These are phyloP conservation scores for Salicornia ramosissima DNA, from an alignment of 148 eudicot species.

Conservation along the genomic window DNA sequence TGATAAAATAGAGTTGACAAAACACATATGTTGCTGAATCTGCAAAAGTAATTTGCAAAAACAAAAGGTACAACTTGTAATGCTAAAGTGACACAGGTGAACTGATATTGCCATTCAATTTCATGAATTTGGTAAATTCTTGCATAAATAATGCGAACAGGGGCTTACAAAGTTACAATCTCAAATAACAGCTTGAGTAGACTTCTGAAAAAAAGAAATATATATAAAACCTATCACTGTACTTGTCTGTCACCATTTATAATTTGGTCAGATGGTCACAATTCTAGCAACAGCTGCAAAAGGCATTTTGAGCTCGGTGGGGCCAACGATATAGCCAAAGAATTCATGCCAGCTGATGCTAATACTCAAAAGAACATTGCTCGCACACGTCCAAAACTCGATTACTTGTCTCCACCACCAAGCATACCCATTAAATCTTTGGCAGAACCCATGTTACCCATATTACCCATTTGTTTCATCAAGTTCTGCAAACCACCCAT, in stretches of 20 bases:
- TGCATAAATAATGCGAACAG: background rate
- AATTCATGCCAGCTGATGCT: background rate
- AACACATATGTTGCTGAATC: no score
- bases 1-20: no score
- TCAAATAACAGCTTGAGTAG: background rate
- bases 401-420: slow-evolving; percentile 71
- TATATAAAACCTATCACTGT: slow-evolving; percentile 16
- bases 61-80: no score
- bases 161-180: background rate
- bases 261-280: background rate
- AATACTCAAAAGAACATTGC: background rate
- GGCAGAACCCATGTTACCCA: slow-evolving; percentile 40
- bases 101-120: background rate
- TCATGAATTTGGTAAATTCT: background rate
- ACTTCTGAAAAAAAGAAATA: background rate
- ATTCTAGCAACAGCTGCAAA: background rate
- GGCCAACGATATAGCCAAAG: background rate
- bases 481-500: slow-evolving; percentile 79
- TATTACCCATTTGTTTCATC: slow-evolving; percentile 78
- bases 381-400: background rate
- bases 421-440: slow-evolving; percentile 96
- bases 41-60: no score
- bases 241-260: slow-evolving; percentile 8
- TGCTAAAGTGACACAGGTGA: background rate
- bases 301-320: background rate